A percentile compares a stretch with the other conserved stretches of the same genome.
Conservation (phyloP, 1,284 basidiomycete species). For the Ganoderma boninense region DNA sequence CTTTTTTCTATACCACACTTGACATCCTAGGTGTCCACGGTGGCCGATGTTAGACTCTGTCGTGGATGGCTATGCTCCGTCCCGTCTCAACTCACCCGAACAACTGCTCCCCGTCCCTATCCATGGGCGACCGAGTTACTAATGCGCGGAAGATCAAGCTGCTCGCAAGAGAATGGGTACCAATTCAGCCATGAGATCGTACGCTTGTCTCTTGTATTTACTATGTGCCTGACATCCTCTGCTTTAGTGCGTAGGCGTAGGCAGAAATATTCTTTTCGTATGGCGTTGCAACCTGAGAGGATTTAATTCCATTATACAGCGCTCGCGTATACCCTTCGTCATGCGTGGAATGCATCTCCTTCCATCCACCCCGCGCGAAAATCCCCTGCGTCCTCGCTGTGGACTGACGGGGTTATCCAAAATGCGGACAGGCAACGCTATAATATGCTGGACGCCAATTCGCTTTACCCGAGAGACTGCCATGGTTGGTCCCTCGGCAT, state of each 20-base stretch:
- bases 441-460: background rate
- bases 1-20: background rate
- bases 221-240: conserved; percentile 34
- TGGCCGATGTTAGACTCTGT: background rate
- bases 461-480: background rate
- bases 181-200: conserved; percentile 32
- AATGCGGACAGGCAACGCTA: background rate
- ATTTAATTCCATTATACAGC: background rate
- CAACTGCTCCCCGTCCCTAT: conserved; percentile 37
- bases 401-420: conserved; percentile 10
- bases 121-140: conserved; percentile 38
- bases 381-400: background rate
- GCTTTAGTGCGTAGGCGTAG: background rate
- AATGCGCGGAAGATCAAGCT: conserved; percentile 37
- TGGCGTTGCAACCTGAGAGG: background rate
- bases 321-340: too few relatives aligned
- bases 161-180: conserved; percentile 22
- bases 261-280: background rate
- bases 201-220: conserved; percentile 32
- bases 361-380: conserved; percentile 2
- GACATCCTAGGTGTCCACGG: background rate
- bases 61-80: background rate
- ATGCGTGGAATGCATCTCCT: background rate
- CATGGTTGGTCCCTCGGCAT: background rate
- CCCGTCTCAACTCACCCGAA: conserved; percentile 25